Percentiles rank a stretch among this genome's conserved stretches.
Evolutionary conservation across 495 filamentous ascomycete species (phyloP).

Genomic region (Aeminium ludgeri): DNA sequence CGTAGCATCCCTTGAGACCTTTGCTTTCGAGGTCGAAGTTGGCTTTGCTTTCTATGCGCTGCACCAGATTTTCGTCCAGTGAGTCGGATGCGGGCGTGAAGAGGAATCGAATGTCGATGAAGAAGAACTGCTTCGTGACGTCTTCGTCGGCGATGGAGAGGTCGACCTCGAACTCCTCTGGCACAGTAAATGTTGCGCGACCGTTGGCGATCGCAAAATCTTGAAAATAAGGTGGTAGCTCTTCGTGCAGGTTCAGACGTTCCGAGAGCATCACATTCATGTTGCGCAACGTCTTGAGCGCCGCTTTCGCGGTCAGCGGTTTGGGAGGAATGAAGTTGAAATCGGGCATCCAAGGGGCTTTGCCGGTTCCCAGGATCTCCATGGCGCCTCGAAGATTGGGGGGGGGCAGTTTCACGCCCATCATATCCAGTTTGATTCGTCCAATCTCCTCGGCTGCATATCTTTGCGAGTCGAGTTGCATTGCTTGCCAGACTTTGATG

Average conservation of each 20-base stretch:
- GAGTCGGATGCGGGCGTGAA: conserved; percentile 54
- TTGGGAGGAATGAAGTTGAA: conserved; percentile 66
- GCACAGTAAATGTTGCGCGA: conserved; percentile 67
- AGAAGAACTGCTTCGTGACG: conserved; percentile 64
- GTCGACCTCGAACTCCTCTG: conserved; percentile 81
- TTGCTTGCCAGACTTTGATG: conserved; percentile 52
- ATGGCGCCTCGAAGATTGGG: conserved; percentile 84
- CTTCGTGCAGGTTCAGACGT: conserved; percentile 55
- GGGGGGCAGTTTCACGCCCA: conserved; percentile 51
- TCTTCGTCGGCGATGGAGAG: conserved; percentile 74
- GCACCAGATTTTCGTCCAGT: conserved; percentile 38
- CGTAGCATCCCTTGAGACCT: conserved; percentile 62
- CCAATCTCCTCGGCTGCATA: conserved; percentile 42
- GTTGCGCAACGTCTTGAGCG: conserved; percentile 52
- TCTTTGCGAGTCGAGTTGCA: conserved; percentile 39
- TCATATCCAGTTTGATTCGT: conserved; percentile 50
- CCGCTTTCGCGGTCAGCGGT: conserved; percentile 44
- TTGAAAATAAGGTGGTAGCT: conserved; percentile 56
- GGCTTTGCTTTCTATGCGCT: conserved; percentile 47
- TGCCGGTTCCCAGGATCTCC: conserved; percentile 60
- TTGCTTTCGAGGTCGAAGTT: conserved; percentile 48
- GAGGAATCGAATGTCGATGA: conserved; percentile 75
- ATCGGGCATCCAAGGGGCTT: conserved; percentile 59
- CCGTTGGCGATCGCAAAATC: conserved; percentile 62
- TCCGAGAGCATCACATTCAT: conserved; percentile 69